Base-by-base conservation (phyloP, 2,329 filamentous ascomycete species). In the Zasmidium cellare region DNA sequence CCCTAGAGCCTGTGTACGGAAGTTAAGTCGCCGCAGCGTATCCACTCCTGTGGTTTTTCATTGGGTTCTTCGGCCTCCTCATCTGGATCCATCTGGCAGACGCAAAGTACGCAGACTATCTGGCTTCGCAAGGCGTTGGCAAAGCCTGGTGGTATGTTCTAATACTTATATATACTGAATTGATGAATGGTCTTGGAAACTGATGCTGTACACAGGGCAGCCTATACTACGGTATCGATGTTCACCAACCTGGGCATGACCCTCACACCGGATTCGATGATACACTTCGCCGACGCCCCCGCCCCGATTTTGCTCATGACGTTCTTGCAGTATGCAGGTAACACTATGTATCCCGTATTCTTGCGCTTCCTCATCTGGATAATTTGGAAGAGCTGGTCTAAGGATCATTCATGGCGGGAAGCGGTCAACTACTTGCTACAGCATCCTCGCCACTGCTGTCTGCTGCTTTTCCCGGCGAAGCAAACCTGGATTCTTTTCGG, bases 371-470 rank as follows among this genome's bases (percentile, higher is more conserved):
- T 82, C 6, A 79, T 88, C 44, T 88, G 84, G 84, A 70, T 69
- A 5, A 77, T 81, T 64, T 80, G 74, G 44, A 83, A 79, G 62
- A 53, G 79, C 2, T 66, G 75, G 0, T 79, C 81, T 0, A 69
- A 74, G 3, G 53, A 71, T 47, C 67, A 75, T 0, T 11, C 19
- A n/a, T 44, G 20, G 16, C 25, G n/a, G 3, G 56, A 56, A 19
- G 79, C 81, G 0, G 71, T 87, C 0, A 71, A 75, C 0, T 87
- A 87, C 61, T 74, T 88, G 0, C 77, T 88, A 9, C 79, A 86
- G 49, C 82, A 88, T 67, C 85, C 85, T 0, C 78, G 85, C 50
- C 76, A 85, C 3, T 86, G 84, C 62, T 87, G 84, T 65, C 86
- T 83, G 2, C 77, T 85, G 2, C 77, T 87, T 3, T 87, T 87